Evolutionary conservation across 1,284 basidiomycete genomes (phyloP), one percentile per base, ranked within the genome.

Genomic region (Fomitiporia mediterranea): DNA sequence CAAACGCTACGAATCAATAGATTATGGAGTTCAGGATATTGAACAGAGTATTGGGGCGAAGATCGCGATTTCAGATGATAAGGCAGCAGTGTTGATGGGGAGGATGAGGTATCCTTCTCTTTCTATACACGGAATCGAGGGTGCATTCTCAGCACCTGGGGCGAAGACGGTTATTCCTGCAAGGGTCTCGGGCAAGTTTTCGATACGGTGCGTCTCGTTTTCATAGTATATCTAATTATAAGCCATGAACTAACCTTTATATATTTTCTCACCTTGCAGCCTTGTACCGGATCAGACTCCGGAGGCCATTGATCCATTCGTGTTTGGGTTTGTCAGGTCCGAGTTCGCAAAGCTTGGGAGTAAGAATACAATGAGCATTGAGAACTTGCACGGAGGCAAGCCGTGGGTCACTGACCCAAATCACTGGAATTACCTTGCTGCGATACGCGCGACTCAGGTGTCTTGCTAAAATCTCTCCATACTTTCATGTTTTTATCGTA

Each of bases 371-470:
- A 67, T 86, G 63, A 72, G 69, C 48, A 69, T 88, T 40, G 89
- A 92, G 71, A 75, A 81, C 62, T 71, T 88, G 28, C 88, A 91
- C 62, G 89, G 88, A 17, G 94, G 93, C 17, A 90, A 88, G 69
- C 91, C 94, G n/a, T 98, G 94, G 94, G 76, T 94, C 44, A 81
- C 85, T 19, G 82, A 91, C 65, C 72, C 81, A 60, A 84, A 84
- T 60, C 95, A 99, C 76, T 98, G 93, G 92, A 98, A 94, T 72
- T 99, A 89, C 74, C 83, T 89, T 66, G 96, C 97, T 2, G 96
- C 94, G 1, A 87, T 83, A 68, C 83, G 80, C 63, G 96, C 94
- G 23, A 91, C 90, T 8, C 76, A 81, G 76, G 86, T 83, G 44
- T 11, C 72, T 61, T 23, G 15, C 47, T n/a, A n/a, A n/a, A n/a